Evolutionary conservation across 129 eudicot species (phyloP), one percentile per base, ranked within the genome.

Genomic region (Oenanthe sinensis): DNA sequence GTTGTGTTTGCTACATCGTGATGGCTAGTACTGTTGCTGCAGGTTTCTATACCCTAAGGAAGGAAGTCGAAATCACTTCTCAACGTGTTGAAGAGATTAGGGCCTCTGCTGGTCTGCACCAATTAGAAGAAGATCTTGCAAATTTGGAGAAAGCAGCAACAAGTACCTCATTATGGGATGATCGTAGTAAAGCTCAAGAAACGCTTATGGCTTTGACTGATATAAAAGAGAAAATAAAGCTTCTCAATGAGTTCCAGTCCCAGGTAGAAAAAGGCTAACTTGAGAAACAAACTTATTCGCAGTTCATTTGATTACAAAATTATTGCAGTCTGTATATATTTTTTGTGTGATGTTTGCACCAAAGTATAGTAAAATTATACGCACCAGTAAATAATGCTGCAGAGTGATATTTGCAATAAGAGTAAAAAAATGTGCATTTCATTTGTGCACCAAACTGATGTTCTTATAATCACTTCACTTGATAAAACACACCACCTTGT

Each of bases 171-270:
- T 83, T 95, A 50, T 95, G 98, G 98, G 97, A 91, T 80, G 98
- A 95, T 81, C 97, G 92, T 46, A 82, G 83, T 71, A 89, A 85
- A 84, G 98, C 98, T 80, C 98, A 95, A 85, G 84, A 95, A 83
- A 91, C 89, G n/a, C 97, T 95, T 49, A 81, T 87, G 83, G 91
- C 92, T 75, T 77, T 95, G 46, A 95, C 96, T n/a, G 97, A 95
- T 81, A 85, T 87, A 82, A 95, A 90, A 88, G 96, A 95, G 78
- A 95, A 88, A 80, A 68, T 95, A 77, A 88, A 88, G 85, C 94
- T 90, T 85, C 98, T 95, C 52, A 84, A 77, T 54, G 96, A 95
- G 40, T 91, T 95, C 79, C 85, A 90, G 86, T 24, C 88, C 44
- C 97, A 91, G 96, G 98, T 94, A 37, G 44, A 16, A 39, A 65